A percentile compares a stretch with the other conserved stretches of the same genome.
These are phyloP conservation scores for Fusarium fracticaudum DNA, from an alignment of 2,329 filamentous ascomycete genomes.

Conservation along the genomic window DNA sequence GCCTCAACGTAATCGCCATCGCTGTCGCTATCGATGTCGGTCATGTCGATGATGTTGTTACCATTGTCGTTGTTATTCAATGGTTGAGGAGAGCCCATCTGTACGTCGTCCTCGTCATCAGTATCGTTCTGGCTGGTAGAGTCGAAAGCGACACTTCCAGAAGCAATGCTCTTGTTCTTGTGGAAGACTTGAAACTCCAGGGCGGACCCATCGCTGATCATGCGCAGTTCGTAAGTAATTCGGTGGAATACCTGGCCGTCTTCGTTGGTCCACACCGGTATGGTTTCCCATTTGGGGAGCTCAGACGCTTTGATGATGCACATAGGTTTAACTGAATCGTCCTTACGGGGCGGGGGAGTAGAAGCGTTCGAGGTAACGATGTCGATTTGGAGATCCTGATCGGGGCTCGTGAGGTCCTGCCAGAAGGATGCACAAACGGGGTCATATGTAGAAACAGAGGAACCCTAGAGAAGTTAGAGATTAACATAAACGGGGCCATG, in stretches of 20 bases:
- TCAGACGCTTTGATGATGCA: constrained; percentile 30
- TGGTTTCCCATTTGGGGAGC: constrained; percentile 9
- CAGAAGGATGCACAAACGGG: constrained; percentile 16
- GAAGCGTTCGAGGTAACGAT: constrained; percentile 22
- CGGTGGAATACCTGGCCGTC: constrained; percentile 5
- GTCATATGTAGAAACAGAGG: constrained; percentile 17
- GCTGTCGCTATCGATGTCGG: not conserved
- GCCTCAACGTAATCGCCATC: not conserved
- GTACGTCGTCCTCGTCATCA: not conserved
- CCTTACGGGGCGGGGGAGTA: constrained; percentile 7
- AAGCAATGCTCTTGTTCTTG: constrained; percentile 30
- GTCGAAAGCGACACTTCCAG: constrained; percentile 34
- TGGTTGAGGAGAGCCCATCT: not conserved
- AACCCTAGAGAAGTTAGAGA: constrained; percentile 14
- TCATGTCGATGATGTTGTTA: not conserved
- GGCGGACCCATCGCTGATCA: constrained; percentile 37
- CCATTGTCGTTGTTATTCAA: not conserved
- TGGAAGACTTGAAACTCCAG: constrained; percentile 40
- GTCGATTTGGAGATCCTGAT: not conserved
- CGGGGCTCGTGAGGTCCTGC: not conserved
- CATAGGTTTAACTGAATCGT: constrained; percentile 23
- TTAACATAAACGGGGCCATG: not conserved
- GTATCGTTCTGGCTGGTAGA: constrained; percentile 2
- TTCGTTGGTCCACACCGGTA: constrained; percentile 30
- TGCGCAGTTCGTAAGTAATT: constrained; percentile 37